Evolutionary conservation across 1,284 basidiomycete genomes (phyloP).

Genomic region (Apiotrichum akiyoshidainum): DNA sequence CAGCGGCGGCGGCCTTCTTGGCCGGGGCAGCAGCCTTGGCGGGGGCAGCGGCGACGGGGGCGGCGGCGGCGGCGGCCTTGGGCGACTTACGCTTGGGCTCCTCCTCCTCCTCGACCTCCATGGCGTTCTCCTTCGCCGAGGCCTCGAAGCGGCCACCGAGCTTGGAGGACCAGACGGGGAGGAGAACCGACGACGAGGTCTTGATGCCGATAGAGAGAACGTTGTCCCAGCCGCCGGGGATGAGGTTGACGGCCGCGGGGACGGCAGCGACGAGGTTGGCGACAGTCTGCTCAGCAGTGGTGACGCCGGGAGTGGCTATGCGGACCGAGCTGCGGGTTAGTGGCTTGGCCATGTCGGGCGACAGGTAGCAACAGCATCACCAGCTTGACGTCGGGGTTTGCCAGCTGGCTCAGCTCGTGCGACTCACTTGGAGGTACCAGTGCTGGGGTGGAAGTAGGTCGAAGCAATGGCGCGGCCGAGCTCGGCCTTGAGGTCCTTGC

Average conservation of each 20-base stretch:
- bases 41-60: background rate
- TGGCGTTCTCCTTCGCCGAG: conserved; percentile 9
- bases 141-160: conserved; percentile 53
- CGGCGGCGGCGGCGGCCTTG: conserved; percentile 3
- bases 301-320: conserved; percentile 67
- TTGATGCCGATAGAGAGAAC: conserved; percentile 88
- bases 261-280: conserved; percentile 76
- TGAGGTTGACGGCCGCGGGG: conserved; percentile 66
- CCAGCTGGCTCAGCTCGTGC: background rate
- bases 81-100: conserved; percentile 1
- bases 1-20: conserved; percentile 3
- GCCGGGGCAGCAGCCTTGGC: conserved; percentile 1
- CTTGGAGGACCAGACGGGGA: conserved; percentile 81
- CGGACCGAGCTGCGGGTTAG: conserved; percentile 67
- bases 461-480: conserved; percentile 85
- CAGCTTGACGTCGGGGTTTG: too few relatives aligned
- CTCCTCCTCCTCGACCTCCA: conserved; percentile 19
- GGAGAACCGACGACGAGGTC: conserved; percentile 74
- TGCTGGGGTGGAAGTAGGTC: conserved; percentile 90
- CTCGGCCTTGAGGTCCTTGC: conserved; percentile 83
- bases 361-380: background rate
- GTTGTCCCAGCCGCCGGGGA: conserved; percentile 86
- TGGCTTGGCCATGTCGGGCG: background rate
- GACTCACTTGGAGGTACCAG: conserved; percentile 80
- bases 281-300: conserved; percentile 66